Percentiles rank a stretch among this genome's conserved stretches.
Conservation (phyloP, 257 asterid genomes). For the Striga asiatica region DNA sequence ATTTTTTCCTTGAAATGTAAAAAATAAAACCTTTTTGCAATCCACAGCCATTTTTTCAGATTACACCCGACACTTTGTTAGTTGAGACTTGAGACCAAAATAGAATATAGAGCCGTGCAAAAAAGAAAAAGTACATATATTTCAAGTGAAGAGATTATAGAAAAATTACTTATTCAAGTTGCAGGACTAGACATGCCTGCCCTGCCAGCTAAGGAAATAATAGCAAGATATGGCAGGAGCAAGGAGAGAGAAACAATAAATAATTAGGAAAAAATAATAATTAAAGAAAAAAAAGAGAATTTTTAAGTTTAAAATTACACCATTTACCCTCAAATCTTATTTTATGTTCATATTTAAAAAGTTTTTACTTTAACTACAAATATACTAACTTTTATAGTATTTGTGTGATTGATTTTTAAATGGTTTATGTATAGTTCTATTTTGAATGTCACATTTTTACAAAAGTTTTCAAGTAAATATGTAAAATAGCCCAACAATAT, state of each 20-base stretch:
- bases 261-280: neutral
- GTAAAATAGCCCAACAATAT: too few species aligned
- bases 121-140: neutral
- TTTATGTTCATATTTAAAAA: too few species aligned
- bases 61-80: conserved; percentile 24
- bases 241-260: neutral
- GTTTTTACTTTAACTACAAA: too few species aligned
- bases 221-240: conserved; percentile 11
- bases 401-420: too few species aligned
- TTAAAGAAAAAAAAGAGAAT: neutral
- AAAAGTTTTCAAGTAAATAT: too few species aligned
- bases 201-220: conserved; percentile 32
- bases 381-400: too few species aligned
- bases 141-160: too few species aligned
- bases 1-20: neutral
- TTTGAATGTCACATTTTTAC: too few species aligned
- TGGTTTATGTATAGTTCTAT: too few species aligned
- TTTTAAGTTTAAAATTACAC: neutral
- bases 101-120: neutral
- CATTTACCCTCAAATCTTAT: too few species aligned
- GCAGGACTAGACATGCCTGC: conserved; percentile 24
- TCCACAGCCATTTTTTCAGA: neutral
- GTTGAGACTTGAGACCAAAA: neutral
- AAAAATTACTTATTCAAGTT: neutral
- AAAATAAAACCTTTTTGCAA: neutral